Evolutionary conservation across 306 rosid genomes (phyloP), one percentile per base, ranked within the genome.

Genomic region (Glycine latifolia): DNA sequence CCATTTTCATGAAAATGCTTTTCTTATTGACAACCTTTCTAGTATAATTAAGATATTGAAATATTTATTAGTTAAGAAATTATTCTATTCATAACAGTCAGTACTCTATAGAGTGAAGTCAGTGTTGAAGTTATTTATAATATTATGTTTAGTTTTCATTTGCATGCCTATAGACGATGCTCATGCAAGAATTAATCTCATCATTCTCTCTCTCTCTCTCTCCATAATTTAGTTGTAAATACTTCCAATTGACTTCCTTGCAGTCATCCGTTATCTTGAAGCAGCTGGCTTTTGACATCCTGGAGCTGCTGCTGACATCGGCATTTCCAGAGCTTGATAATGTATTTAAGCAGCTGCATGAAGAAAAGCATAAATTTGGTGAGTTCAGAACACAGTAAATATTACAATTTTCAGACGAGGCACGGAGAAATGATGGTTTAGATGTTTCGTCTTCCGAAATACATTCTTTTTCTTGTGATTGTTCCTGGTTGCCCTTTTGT

Each of bases 261-360:
- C 92, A 96, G 99, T 96, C 99, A 54, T 86, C 94, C 53, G 98
- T 91, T 62, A 93, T 96, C 79, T 73, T 91, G 88, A 96, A 92
- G 94, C 98, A 83, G 79, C 86, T 96, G 81, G 94, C 91, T 74
- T 94, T 79, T 81, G 98, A 96, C 77, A 87, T 96, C 80, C 85
- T 96, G 3, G 98, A 93, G 89, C 83, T 96, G 85, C 83, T 96
- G 76, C 79, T 91, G 48, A 58, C 87, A 67, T 87, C 97, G 0
- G 88, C 93, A 82, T 96, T 94, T 86, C 98, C 99, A 7, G 99
- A 96, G 82, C 86, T 96, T 17, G 90, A 90, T 15, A 61, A 60
- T 48, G 86, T 78, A n/a, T 77, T 96, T 79, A 92, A 88, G 91
- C 91, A 94, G 85, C 77, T 94, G 84, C 92, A 92, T 41, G 97